A percentile compares a stretch with the other conserved stretches of the same genome.
Conservation (phyloP, 2,329 filamentous ascomycete genomes). For the Penicillium sp. region DNA sequence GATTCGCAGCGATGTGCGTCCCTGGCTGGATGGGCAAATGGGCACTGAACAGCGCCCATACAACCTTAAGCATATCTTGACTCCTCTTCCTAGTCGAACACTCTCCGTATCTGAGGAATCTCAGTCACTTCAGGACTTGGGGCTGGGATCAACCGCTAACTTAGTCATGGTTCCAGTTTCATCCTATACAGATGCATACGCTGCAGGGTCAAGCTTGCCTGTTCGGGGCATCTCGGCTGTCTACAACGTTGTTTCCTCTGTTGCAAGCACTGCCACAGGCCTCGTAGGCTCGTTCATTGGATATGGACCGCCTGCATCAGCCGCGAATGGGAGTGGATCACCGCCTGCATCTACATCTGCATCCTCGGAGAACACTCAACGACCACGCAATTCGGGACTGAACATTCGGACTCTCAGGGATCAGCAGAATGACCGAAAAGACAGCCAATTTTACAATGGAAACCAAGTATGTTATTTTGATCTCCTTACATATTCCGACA, state of each 20-base stretch:
- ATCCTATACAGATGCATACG: slow-evolving; percentile 62
- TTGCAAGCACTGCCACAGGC: slow-evolving; percentile 44
- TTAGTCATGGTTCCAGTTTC: slow-evolving; percentile 75
- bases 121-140: slow-evolving; percentile 66
- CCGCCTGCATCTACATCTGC: slow-evolving; percentile 4
- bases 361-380: slow-evolving; percentile 6
- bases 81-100: slow-evolving; percentile 71
- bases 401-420: slow-evolving; percentile 57
- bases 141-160: slow-evolving; percentile 75
- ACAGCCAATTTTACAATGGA: slow-evolving; percentile 83
- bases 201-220: slow-evolving; percentile 38
- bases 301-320: slow-evolving; percentile 28
- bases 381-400: slow-evolving; percentile 26
- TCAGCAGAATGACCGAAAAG: slow-evolving; percentile 54
- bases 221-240: slow-evolving; percentile 43
- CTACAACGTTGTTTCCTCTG: slow-evolving; percentile 45
- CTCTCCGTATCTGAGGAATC: slow-evolving; percentile 76
- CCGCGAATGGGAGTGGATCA: slow-evolving; percentile 13
- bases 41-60: slow-evolving; percentile 65
- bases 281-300: slow-evolving; percentile 48
- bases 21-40: slow-evolving; percentile 71
- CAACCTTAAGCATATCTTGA: slow-evolving; percentile 79
- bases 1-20: slow-evolving; percentile 66
- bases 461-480: slow-evolving; percentile 66
- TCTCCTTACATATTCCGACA: not conserved